Conservation (phyloP, 192 early-diverging fungal genomes). For the Dissophora globulifera region DNA sequence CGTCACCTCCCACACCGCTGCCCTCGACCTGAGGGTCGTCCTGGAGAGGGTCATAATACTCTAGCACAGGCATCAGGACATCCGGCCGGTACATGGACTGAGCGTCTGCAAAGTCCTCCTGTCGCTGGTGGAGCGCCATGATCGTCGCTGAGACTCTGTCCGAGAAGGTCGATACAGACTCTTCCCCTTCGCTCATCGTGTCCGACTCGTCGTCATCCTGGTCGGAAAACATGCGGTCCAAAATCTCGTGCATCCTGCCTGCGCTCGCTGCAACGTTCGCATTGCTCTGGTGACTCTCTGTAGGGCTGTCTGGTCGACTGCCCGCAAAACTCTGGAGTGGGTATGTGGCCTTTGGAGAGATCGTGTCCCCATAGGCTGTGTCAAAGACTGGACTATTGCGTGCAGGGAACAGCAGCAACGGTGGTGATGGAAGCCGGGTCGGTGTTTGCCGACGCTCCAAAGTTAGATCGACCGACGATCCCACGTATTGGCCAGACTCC, state of each 20-base stretch:
- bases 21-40: background rate
- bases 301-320: slow-evolving; percentile 39
- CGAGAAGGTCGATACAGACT: slow-evolving; percentile 38
- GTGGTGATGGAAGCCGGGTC: slow-evolving; percentile 6
- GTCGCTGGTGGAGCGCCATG: slow-evolving; percentile 36
- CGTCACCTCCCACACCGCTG: background rate
- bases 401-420: slow-evolving; percentile 14
- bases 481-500: slow-evolving; percentile 41
- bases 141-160: slow-evolving; percentile 44
- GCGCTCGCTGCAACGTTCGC: slow-evolving; percentile 44
- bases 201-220: slow-evolving; percentile 38
- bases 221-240: slow-evolving; percentile 53
- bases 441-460: background rate
- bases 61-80: slow-evolving; percentile 28
- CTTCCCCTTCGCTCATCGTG: slow-evolving; percentile 29
- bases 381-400: slow-evolving; percentile 29
- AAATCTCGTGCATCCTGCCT: slow-evolving; percentile 48
- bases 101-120: slow-evolving; percentile 32
- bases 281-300: slow-evolving; percentile 33
- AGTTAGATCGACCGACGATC: background rate
- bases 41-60: slow-evolving; percentile 6
- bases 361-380: slow-evolving; percentile 7
- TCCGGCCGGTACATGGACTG: slow-evolving; percentile 42
- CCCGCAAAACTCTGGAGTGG: slow-evolving; percentile 28
- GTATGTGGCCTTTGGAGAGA: background rate